Evolutionary conservation across 106 monocot genomes (phyloP).

Genomic region (Cymbidium sinense): DNA sequence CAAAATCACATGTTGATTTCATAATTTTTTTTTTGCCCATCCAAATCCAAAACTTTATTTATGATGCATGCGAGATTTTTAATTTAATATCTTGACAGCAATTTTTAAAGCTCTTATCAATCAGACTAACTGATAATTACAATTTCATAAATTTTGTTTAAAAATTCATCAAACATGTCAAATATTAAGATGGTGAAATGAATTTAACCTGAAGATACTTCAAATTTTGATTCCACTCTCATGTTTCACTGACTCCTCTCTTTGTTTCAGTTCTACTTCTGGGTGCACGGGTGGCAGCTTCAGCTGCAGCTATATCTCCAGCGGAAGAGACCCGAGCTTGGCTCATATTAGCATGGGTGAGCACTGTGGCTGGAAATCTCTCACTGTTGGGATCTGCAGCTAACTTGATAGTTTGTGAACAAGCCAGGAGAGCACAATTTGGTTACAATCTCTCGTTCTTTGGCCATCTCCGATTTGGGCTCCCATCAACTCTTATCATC

Average conservation of each 20-base stretch:
- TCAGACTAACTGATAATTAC: too few species aligned
- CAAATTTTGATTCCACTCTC: too few species aligned
- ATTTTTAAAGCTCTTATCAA: too few species aligned
- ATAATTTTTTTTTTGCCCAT: too few species aligned
- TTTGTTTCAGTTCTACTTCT: slow-evolving; percentile 49
- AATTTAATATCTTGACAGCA: too few species aligned
- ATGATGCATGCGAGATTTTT: too few species aligned
- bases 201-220: too few species aligned
- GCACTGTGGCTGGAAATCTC: slow-evolving; percentile 75
- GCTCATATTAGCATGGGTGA: slow-evolving; percentile 72
- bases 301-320: slow-evolving; percentile 46
- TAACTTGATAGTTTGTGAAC: slow-evolving; percentile 73
- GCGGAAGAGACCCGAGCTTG: slow-evolving; percentile 45
- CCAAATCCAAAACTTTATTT: too few species aligned
- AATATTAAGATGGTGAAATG: too few species aligned
- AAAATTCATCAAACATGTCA: too few species aligned
- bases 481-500: slow-evolving; percentile 51
- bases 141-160: too few species aligned
- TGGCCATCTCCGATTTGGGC: slow-evolving; percentile 46
- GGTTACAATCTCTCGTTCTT: slow-evolving; percentile 62
- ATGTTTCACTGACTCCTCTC: background rate
- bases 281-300: slow-evolving; percentile 65
- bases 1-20: too few species aligned
- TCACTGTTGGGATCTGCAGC: slow-evolving; percentile 72
- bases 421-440: slow-evolving; percentile 36